Evolutionary conservation across 495 filamentous ascomycete species (phyloP).

Genomic region (Penicillium tannophilum): DNA sequence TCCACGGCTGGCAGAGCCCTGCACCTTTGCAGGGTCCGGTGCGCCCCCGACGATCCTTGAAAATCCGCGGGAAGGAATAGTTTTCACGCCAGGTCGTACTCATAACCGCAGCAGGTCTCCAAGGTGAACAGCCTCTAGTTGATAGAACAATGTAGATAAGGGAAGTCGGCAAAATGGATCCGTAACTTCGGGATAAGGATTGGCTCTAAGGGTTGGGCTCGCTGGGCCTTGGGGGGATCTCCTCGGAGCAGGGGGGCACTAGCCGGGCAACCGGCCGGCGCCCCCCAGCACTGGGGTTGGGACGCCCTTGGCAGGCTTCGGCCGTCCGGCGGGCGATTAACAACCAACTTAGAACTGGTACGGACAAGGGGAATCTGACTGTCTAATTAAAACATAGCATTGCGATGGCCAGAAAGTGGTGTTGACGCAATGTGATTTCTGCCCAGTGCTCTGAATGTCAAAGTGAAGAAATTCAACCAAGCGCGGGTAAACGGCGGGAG

Average conservation of each 20-base stretch:
- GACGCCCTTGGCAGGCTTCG: conserved; percentile 62
- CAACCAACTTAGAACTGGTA: conserved; percentile 71
- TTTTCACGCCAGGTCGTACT: conserved; percentile 68
- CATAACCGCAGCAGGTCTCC: conserved; percentile 72
- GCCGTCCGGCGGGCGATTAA: conserved; percentile 64
- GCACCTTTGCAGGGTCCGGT: conserved; percentile 66
- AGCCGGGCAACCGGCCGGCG: conserved; percentile 55
- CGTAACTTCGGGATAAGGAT: conserved; percentile 74
- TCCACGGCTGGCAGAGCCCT: conserved; percentile 46
- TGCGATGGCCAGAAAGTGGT: conserved; percentile 74
- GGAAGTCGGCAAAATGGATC: conserved; percentile 74
- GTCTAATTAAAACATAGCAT: conserved; percentile 70
- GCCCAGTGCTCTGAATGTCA: conserved; percentile 75
- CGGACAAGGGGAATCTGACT: conserved; percentile 76
- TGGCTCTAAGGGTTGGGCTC: conserved; percentile 65
- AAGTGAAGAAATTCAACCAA: conserved; percentile 61
- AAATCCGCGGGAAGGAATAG: conserved; percentile 69
- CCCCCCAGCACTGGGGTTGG: conserved; percentile 52
- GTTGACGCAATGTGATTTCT: conserved; percentile 82
- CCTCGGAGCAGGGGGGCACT: conserved; percentile 49
- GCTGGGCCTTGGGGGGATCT: conserved; percentile 19
- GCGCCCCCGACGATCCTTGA: conserved; percentile 67
- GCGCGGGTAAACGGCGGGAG: conserved; percentile 59
- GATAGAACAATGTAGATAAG: conserved; percentile 71
- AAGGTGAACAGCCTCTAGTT: conserved; percentile 75